Base-by-base conservation (phyloP, 2,329 filamentous ascomycete species). In the Orbilia blumenaviensis region DNA sequence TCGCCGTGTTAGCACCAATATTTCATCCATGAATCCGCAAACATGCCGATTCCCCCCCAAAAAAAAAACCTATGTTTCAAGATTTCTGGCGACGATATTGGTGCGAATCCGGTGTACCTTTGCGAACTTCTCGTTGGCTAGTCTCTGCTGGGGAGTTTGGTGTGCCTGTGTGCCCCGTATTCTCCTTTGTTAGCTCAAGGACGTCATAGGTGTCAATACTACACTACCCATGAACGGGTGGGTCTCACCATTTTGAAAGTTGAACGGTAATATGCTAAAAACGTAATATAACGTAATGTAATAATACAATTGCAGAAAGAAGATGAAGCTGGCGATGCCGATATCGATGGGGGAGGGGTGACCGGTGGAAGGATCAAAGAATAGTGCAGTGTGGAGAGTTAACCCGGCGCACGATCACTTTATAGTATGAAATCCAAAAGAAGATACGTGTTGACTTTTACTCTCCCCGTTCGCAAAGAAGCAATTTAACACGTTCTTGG, bases 61-160 rank as follows among this genome's bases (percentile, higher is more conserved):
- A n/a, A n/a, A n/a, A n/a, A n/a, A n/a, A n/a, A n/a, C n/a, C n/a
- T n/a, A n/a, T n/a, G n/a, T n/a, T n/a, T n/a, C n/a, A n/a, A n/a
- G n/a, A n/a, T n/a, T n/a, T n/a, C n/a, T n/a, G n/a, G n/a, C n/a
- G n/a, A n/a, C n/a, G 21, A 16, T 12, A 10, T 16, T 5, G 25
- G 18, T 10, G n/a, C 14, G 42, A 1, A 50, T 50, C 3, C 5
- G 9, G 9, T 9, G 41, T 69, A 77, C 73, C 82, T 90, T 90
- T 79, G 87, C 89, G 84, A 92, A 96, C 84, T 91, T 91, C 81
- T 88, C 88, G 85, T 95, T 95, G 78, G 90, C 89, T 81, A 89
- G 89, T 83, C 92, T 90, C 86, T 95, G 92, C 83, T 92, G 88
- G 80, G 90, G 92, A 79, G 92, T 95, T 90, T 94, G 72, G 21